Conservation (phyloP, 148 eudicot species). For the Oxyria digyna region DNA sequence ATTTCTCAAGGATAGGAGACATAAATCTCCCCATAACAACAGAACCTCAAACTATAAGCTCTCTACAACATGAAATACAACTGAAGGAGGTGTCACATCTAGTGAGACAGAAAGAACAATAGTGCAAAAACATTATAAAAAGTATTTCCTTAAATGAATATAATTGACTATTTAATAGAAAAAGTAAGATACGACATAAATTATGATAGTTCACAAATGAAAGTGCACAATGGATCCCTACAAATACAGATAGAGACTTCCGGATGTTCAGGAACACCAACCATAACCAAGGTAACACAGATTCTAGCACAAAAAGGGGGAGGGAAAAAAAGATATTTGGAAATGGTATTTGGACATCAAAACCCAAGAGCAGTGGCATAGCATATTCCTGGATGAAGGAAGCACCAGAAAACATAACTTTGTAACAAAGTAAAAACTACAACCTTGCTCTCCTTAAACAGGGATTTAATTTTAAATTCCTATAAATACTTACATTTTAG, state of each 20-base stretch:
- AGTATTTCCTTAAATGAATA: background rate
- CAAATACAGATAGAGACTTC: too few relatives aligned
- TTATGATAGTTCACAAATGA: too few relatives aligned
- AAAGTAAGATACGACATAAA: background rate
- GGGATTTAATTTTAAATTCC: background rate
- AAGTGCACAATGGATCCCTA: too few relatives aligned
- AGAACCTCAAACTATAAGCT: background rate
- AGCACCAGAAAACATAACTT: too few relatives aligned
- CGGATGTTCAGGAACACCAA: too few relatives aligned
- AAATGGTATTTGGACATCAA: background rate
- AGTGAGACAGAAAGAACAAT: background rate
- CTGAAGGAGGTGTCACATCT: background rate
- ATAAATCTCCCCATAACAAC: background rate
- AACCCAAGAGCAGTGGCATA: background rate
- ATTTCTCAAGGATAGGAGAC: background rate
- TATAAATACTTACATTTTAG: conserved; percentile 46
- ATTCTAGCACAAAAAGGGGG: too few relatives aligned
- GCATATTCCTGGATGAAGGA: too few relatives aligned
- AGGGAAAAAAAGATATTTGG: background rate
- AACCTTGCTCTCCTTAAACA: background rate
- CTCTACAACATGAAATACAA: background rate
- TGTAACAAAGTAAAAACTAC: background rate
- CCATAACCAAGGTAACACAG: too few relatives aligned
- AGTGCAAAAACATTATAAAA: background rate
- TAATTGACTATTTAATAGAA: background rate